These are phyloP conservation scores for Avicennia marina DNA, from an alignment of 257 asterid species.

Conservation along the genomic window DNA sequence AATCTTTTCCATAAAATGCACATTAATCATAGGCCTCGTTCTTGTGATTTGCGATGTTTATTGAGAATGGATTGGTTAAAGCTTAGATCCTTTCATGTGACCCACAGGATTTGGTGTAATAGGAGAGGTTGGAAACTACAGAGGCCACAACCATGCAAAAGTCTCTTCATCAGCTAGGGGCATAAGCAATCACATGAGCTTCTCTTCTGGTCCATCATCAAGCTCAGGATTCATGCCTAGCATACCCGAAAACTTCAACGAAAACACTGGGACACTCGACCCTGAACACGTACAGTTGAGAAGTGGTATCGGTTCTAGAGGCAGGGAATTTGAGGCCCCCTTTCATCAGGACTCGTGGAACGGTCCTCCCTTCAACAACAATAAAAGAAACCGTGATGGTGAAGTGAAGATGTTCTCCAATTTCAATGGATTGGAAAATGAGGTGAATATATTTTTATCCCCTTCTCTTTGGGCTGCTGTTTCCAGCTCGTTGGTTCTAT, in stretches of 20 bases:
- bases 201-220: constrained; percentile 46
- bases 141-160: constrained; percentile 39
- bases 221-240: constrained; percentile 74
- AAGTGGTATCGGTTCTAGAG: no score
- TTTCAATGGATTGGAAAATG: constrained; percentile 43
- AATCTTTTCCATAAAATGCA: no score
- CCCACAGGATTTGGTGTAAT: constrained; percentile 64
- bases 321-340: no score
- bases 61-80: constrained; percentile 1
- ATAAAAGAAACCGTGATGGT: constrained; percentile 63
- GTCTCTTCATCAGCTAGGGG: constrained; percentile 31
- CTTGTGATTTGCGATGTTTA: background rate
- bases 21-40: no score
- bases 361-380: constrained; percentile 40
- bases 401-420: constrained; percentile 50
- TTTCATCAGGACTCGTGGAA: constrained; percentile 54
- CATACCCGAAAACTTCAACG: constrained; percentile 58
- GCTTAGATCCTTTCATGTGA: background rate
- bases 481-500: background rate
- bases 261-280: constrained; percentile 21
- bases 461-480: background rate
- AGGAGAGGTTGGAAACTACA: constrained; percentile 63
- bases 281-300: constrained; percentile 29
- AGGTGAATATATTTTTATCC: constrained; percentile 26
- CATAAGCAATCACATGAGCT: constrained; percentile 46